Percentiles rank a stretch among this genome's conserved stretches.
Evolutionary conservation across 78 protist species (phyloP).

Genomic region (Cavenderia fasciculata): DNA sequence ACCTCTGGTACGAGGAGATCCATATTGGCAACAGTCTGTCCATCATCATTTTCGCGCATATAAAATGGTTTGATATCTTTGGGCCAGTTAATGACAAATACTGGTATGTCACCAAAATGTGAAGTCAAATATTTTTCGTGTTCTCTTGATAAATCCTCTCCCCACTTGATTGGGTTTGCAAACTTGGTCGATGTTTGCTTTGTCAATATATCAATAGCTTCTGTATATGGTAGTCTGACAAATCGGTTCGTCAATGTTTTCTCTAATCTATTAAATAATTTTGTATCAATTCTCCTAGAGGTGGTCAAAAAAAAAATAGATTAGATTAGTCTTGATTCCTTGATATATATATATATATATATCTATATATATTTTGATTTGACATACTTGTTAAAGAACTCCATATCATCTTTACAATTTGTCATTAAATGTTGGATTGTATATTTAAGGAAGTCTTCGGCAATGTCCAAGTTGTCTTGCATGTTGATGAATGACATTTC

Average conservation of each 20-base stretch:
- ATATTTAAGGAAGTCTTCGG: slow-evolving; percentile 77
- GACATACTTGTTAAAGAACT: slow-evolving; percentile 34
- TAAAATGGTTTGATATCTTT: slow-evolving; percentile 88
- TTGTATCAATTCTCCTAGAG: slow-evolving; percentile 8
- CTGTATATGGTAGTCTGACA: slow-evolving; percentile 79
- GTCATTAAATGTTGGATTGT: slow-evolving; percentile 10
- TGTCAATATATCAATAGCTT: slow-evolving; percentile 81
- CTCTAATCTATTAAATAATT: slow-evolving; percentile 32
- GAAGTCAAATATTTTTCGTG: slow-evolving; percentile 85
- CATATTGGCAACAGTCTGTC: slow-evolving; percentile 76
- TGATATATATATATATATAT: background rate
- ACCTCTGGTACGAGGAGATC: slow-evolving; percentile 91
- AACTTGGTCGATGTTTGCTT: background rate
- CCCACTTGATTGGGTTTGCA: slow-evolving; percentile 51
- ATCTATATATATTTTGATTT: background rate
- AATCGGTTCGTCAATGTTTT: slow-evolving; percentile 14
- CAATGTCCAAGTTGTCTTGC: slow-evolving; percentile 78
- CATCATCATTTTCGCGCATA: slow-evolving; percentile 86
- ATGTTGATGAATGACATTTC: slow-evolving; percentile 89
- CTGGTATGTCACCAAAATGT: slow-evolving; percentile 64
- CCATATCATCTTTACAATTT: slow-evolving; percentile 44
- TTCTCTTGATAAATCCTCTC: slow-evolving; percentile 87
- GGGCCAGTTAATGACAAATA: slow-evolving; percentile 83
- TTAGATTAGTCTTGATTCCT: background rate
- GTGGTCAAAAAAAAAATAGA: background rate